phyloP scores from a whole-genome alignment of 192 early-diverging fungal genomes.

The Chytriomyces sp. region DNA sequence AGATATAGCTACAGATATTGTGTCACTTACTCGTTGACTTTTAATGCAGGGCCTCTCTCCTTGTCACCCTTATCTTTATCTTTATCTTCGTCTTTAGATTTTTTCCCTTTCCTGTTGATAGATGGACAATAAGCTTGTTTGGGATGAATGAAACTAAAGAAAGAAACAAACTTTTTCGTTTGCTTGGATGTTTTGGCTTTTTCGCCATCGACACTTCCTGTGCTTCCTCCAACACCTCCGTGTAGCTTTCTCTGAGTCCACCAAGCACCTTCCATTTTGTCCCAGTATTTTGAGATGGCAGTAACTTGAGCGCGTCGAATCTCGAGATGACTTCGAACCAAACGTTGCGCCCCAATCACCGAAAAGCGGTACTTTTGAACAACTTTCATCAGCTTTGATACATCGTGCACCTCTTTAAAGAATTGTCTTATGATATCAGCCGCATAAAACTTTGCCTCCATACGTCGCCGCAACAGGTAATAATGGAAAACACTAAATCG shows the following conservation, averaged over 20 bases:
- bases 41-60: constrained; percentile 33
- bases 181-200: constrained; percentile 32
- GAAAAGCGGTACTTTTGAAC: constrained; percentile 64
- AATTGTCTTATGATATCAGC: constrained; percentile 52
- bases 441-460: constrained; percentile 34
- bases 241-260: constrained; percentile 48
- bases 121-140: neutral
- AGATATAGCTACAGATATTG: too few relatives aligned
- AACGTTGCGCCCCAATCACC: constrained; percentile 54
- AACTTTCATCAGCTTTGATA: constrained; percentile 59
- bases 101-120: constrained; percentile 34
- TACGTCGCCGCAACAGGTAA: constrained; percentile 42
- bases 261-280: constrained; percentile 51
- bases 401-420: constrained; percentile 60
- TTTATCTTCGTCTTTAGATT: constrained; percentile 31
- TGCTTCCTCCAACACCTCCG: constrained; percentile 30
- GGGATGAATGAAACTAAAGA: neutral
- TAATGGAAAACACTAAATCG: constrained; percentile 47
- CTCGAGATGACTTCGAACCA: constrained; percentile 23
- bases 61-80: constrained; percentile 39
- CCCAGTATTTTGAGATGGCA: constrained; percentile 49
- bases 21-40: constrained; percentile 43
- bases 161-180: constrained; percentile 10
- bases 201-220: constrained; percentile 33
- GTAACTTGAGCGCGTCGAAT: constrained; percentile 42